These are phyloP conservation scores for Fusarium sp. DNA, from an alignment of 2,329 filamentous ascomycete genomes.

Conservation along the genomic window DNA sequence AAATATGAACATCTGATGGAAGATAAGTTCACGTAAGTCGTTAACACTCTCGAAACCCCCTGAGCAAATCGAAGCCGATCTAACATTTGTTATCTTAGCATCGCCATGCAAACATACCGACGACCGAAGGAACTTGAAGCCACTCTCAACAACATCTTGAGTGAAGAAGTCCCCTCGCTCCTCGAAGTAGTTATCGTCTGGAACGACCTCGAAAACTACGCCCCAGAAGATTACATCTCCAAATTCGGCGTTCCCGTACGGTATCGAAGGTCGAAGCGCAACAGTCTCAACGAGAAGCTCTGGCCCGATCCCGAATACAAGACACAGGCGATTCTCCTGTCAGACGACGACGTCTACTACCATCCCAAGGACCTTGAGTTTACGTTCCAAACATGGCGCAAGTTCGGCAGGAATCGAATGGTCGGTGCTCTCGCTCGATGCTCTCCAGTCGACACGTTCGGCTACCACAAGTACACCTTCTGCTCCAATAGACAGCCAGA, in stretches of 20 bases:
- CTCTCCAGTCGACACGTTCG: conserved; percentile 45
- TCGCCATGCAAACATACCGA: conserved; percentile 56
- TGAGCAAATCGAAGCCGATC: not conserved
- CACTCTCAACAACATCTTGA: conserved; percentile 51
- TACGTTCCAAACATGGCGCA: conserved; percentile 59
- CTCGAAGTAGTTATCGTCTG: conserved; percentile 58
- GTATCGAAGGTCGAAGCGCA: conserved; percentile 52
- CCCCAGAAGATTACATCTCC: conserved; percentile 52
- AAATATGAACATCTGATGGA: conserved; percentile 49
- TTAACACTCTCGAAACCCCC: fast-evolving
- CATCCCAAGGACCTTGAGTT: conserved; percentile 58
- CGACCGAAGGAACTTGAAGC: conserved; percentile 55
- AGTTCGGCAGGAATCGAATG: conserved; percentile 55
- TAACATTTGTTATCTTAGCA: conserved; percentile 47
- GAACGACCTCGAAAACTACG: conserved; percentile 54
- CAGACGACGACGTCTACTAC: conserved; percentile 60
- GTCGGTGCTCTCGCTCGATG: conserved; percentile 58
- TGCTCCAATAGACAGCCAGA: conserved; percentile 49
- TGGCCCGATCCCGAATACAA: conserved; percentile 55
- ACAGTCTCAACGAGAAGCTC: conserved; percentile 59
- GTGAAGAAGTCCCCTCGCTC: conserved; percentile 55
- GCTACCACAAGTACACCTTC: conserved; percentile 53
- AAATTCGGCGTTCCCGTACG: conserved; percentile 53
- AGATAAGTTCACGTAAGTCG: conserved; percentile 54
- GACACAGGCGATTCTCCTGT: conserved; percentile 59